Evolutionary conservation across 2,329 filamentous ascomycete genomes (phyloP), one percentile per base, ranked within the genome.

Genomic region (Colletotrichum trifolii): DNA sequence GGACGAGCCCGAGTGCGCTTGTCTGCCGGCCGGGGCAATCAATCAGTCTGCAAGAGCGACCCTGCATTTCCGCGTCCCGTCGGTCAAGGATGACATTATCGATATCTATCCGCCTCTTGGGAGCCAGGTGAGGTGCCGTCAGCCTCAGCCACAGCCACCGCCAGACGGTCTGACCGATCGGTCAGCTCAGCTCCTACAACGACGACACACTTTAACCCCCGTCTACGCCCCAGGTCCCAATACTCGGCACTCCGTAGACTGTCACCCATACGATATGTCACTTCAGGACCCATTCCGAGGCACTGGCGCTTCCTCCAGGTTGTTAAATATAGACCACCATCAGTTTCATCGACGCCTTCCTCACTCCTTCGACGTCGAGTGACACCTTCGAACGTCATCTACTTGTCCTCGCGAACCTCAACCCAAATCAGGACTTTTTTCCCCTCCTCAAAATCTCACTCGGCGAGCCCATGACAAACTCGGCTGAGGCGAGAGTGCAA

Each of bases 81-180:
- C 36, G 34, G 15, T 15, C 17, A 9, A 13, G 45, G 11, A 47
- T 25, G 45, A 25, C 15, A 47, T 56, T 33, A 47, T 11, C 35
- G 40, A 56, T 57, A 49, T 39, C 54, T 48, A 42, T 7, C 33
- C 33, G 40, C 33, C 8, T 5, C 25, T 15, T 33, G 45, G 45
- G n/a, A 38, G 45, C 54, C 17, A 59, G 49, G 50, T 61, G 45
- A 60, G 42, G 15, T 34, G n/a, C 15, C 17, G 38, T 50, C 17
- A 55, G 50, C 62, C 53, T 49, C 39, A 38, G 50, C 62, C 62
- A 50, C 61, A 49, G 42, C 53, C 56, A 47, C 55, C 11, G 33
- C 48, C 50, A 36, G 34, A 33, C 34, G 46, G 52, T n/a, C 17
- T 45, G 25, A 47, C 59, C 39, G 35, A 17, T 33, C 39, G 39